Base-by-base conservation (phyloP, 1,284 basidiomycete genomes). In the Schizopora paradoxa region DNA sequence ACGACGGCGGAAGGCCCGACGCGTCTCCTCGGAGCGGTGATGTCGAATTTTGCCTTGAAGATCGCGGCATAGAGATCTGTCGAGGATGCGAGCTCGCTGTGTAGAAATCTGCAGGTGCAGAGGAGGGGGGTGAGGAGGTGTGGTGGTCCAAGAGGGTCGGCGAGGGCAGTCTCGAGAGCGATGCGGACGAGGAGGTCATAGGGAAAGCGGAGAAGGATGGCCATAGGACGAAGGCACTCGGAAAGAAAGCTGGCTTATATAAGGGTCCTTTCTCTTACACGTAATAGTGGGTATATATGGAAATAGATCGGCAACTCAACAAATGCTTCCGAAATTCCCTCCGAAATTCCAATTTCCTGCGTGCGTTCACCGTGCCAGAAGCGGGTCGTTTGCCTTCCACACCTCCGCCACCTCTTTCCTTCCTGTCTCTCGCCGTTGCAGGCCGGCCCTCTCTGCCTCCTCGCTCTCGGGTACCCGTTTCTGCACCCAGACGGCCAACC, bases 1-100 rank as follows among this genome's bases (percentile, higher is more conserved):
- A 69, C 66, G 16, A 54, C 45, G 13, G 66, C 58, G 23, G 59
- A 55, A 0, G 66, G 63, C 6, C 64, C 60, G 47, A 82, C 70
- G 19, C 88, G 70, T 13, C 88, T 71, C 44, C 66, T 58, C 1
- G 72, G 68, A 1, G 84, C 74, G 5, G 64, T 66, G 6, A 57
- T 51, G 60, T 89, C 86, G 64, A 89, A 90, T 53, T 70, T 73
- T 53, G 62, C 52, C 14, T 67, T 66, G 60, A 81, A 89, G 23
- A 90, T 70, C 32, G 66, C 58, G 0, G 79, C 71, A 56, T 79
- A 81, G 42, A 91, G 70, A 14, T 69, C 58, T 6, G 71, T 54
- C 6, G 50, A 37, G 41, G 61, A 56, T 8, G 71, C 74, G 49
- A 87, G 68, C 1, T 60, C 44, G 29, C 54, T 8, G 58, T 77